These are phyloP conservation scores for Cunninghamia lanceolata DNA, from an alignment of 75 land plant species.

Conservation along the genomic window DNA sequence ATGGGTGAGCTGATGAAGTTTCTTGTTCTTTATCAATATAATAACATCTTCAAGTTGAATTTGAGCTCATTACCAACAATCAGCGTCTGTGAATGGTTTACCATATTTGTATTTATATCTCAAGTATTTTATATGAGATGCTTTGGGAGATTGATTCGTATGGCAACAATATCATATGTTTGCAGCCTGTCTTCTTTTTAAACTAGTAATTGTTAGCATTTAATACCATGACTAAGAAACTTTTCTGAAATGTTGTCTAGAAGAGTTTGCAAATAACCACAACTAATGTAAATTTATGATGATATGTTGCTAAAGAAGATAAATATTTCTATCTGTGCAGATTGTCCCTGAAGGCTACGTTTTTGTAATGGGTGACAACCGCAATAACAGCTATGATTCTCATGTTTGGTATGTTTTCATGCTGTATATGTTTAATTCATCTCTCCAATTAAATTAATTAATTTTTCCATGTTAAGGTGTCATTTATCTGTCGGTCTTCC, in stretches of 20 bases:
- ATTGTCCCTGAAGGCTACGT: constrained; percentile 85
- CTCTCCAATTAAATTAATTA: not conserved
- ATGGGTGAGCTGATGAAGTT: not conserved
- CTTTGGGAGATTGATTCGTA: not conserved
- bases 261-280: not conserved
- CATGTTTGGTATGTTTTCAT: constrained; percentile 70
- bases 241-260: constrained; percentile 2
- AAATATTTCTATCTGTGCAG: constrained; percentile 35
- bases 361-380: constrained; percentile 94
- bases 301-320: constrained; percentile 1
- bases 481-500: not conserved
- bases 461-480: not conserved
- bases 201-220: not conserved
- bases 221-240: not conserved
- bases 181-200: not conserved
- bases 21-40: not conserved
- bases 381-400: constrained; percentile 93
- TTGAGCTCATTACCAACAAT: not conserved
- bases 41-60: not conserved
- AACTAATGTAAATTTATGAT: not conserved
- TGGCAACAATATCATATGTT: not conserved
- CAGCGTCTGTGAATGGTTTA: not conserved
- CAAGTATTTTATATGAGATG: not conserved
- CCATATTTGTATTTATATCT: no score
- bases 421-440: not conserved